phyloP scores from a whole-genome alignment of 805 yeast genomes.

The Tetrapisispora pingtungensis region DNA sequence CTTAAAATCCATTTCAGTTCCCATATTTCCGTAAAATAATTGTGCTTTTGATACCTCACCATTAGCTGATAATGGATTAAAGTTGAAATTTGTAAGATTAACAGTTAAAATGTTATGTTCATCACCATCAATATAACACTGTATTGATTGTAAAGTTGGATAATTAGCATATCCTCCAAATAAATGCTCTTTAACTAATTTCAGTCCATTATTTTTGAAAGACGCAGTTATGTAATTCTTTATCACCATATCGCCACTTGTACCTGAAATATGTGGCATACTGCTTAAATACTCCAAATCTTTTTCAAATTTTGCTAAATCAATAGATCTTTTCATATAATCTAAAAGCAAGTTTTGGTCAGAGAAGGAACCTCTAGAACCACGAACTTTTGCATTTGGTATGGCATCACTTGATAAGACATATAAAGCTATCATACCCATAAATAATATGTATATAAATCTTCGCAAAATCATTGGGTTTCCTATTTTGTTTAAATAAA shows the following conservation, averaged over 20 bases:
- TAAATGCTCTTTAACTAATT: conserved; percentile 30
- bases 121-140: conserved; percentile 15
- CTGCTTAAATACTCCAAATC: conserved; percentile 60
- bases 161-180: conserved; percentile 52
- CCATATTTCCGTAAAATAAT: conserved; percentile 57
- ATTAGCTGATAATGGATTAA: conserved; percentile 55
- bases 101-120: conserved; percentile 13
- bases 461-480: conserved; percentile 76
- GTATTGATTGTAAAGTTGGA: conserved; percentile 36
- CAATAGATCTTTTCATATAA: conserved; percentile 40
- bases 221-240: conserved; percentile 54
- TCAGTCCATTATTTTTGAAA: conserved; percentile 46
- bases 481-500: conserved; percentile 51
- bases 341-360: conserved; percentile 42
- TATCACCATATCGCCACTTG: conserved; percentile 69
- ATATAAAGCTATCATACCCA: conserved; percentile 44
- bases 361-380: conserved; percentile 46
- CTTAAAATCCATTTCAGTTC: conserved; percentile 46
- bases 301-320: conserved; percentile 47
- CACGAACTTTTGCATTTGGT: conserved; percentile 31
- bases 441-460: conserved; percentile 52
- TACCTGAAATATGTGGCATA: conserved; percentile 78
- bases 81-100: conserved; percentile 33
- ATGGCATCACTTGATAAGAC: conserved; percentile 45
- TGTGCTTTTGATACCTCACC: conserved; percentile 43